Evolutionary conservation across 352 stramenopile genomes (phyloP).

Genomic region (Phytophthora quininea): DNA sequence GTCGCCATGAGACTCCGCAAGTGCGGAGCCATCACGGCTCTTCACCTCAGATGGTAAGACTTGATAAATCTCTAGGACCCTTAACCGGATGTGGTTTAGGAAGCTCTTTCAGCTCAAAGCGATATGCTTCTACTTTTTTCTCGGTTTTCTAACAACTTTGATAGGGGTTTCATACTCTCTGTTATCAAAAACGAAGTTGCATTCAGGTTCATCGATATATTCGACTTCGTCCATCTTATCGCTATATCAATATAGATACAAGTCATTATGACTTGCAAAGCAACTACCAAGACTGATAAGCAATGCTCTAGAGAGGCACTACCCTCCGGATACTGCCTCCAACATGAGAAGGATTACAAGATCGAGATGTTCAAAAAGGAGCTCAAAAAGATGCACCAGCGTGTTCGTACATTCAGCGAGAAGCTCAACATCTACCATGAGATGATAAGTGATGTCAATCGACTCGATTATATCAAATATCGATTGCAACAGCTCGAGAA

Average conservation of each 20-base stretch:
- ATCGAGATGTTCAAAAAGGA: not conserved
- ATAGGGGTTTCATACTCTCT: too few species aligned
- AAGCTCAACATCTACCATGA: not conserved
- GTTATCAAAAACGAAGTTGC: too few species aligned
- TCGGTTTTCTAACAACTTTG: too few species aligned
- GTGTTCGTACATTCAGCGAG: not conserved
- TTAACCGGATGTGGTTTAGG: too few species aligned
- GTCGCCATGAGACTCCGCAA: too few species aligned
- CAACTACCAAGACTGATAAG: not conserved
- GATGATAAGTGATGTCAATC: not conserved
- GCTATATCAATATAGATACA: too few species aligned
- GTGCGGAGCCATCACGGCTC: not conserved
- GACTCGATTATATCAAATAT: conserved; percentile 3
- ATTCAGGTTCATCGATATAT: too few species aligned
- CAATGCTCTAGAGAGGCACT: not conserved
- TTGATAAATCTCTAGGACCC: not conserved
- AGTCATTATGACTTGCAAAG: not conserved
- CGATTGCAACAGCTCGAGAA: not conserved
- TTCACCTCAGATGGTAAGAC: not conserved
- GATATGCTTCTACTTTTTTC: too few species aligned
- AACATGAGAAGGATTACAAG: not conserved
- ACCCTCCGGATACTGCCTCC: not conserved
- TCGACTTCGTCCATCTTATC: too few species aligned
- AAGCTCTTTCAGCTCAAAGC: too few species aligned
- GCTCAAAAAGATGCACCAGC: not conserved